Conservation (phyloP, 2,329 filamentous ascomycete genomes). For the Westerdykella ornata region DNA sequence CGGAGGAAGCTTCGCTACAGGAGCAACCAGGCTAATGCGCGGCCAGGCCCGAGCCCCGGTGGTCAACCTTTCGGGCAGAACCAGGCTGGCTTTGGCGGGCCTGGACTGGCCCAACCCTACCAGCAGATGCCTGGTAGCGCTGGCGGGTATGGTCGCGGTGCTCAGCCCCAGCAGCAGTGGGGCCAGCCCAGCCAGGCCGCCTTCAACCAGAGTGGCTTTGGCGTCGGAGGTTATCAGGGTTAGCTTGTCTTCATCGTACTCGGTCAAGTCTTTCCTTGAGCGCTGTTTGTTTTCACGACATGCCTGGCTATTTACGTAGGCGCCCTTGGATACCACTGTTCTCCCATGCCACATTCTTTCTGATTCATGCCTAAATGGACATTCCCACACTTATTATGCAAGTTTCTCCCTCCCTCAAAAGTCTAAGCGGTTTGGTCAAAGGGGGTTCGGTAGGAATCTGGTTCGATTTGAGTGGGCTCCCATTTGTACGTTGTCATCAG, state of each 20-base stretch:
- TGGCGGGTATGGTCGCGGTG: constrained; percentile 76
- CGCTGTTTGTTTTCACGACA: constrained; percentile 29
- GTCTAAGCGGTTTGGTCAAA: constrained; percentile 8
- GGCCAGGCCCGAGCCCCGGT: constrained; percentile 50
- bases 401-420: constrained; percentile 11
- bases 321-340: constrained; percentile 32
- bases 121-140: constrained; percentile 57
- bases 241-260: constrained; percentile 31
- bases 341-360: constrained; percentile 20
- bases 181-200: constrained; percentile 44
- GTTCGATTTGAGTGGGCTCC: constrained; percentile 20
- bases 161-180: constrained; percentile 47
- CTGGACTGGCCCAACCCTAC: constrained; percentile 46
- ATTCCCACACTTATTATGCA: constrained; percentile 14
- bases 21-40: constrained; percentile 34
- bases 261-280: constrained; percentile 19
- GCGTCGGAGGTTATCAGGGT: constrained; percentile 49
- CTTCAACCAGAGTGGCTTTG: constrained; percentile 51
- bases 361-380: constrained; percentile 28
- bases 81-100: constrained; percentile 57
- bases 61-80: constrained; percentile 55
- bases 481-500: constrained; percentile 20
- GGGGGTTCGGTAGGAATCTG: constrained; percentile 13
- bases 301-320: constrained; percentile 32
- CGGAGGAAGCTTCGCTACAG: constrained; percentile 32